These are phyloP conservation scores for Senna tora DNA, from an alignment of 306 rosid genomes.

Conservation along the genomic window DNA sequence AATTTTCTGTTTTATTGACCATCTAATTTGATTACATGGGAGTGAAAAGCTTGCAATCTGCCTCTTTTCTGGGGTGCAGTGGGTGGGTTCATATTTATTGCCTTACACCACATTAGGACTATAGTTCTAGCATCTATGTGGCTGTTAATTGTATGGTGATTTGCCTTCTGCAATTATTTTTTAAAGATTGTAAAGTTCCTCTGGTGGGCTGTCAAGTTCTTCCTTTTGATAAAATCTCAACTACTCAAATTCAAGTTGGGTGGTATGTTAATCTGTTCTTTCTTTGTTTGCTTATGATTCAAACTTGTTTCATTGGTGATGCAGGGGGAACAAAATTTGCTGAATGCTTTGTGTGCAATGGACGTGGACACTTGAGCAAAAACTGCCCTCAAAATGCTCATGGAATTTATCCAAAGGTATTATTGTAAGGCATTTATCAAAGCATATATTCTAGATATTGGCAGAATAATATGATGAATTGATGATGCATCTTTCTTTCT, in stretches of 20 bases:
- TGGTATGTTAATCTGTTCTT: slow-evolving; percentile 4
- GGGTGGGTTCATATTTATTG: neutral
- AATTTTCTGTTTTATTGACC: neutral
- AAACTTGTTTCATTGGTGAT: slow-evolving; percentile 35
- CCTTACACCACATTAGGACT: neutral
- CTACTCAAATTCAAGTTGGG: neutral
- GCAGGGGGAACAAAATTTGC: slow-evolving; percentile 94
- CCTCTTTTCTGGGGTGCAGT: neutral
- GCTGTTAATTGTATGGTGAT: neutral
- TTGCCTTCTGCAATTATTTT: neutral
- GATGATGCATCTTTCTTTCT: too few species aligned
- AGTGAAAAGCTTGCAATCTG: neutral
- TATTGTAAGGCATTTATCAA: neutral
- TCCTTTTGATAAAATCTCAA: slow-evolving; percentile 8
- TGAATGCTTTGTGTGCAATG: slow-evolving; percentile 82
- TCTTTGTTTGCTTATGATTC: neutral
- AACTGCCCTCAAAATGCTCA: slow-evolving; percentile 83
- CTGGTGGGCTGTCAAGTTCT: neutral
- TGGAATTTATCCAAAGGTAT: slow-evolving; percentile 96
- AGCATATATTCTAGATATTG: neutral
- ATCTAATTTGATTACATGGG: neutral
- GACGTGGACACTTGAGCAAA: slow-evolving; percentile 88
- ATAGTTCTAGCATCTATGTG: neutral
- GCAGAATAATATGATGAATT: neutral
- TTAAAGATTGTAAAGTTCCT: neutral